These are phyloP conservation scores for Trichophaea hybrida DNA, from an alignment of 2,329 filamentous ascomycete species.

Conservation along the genomic window DNA sequence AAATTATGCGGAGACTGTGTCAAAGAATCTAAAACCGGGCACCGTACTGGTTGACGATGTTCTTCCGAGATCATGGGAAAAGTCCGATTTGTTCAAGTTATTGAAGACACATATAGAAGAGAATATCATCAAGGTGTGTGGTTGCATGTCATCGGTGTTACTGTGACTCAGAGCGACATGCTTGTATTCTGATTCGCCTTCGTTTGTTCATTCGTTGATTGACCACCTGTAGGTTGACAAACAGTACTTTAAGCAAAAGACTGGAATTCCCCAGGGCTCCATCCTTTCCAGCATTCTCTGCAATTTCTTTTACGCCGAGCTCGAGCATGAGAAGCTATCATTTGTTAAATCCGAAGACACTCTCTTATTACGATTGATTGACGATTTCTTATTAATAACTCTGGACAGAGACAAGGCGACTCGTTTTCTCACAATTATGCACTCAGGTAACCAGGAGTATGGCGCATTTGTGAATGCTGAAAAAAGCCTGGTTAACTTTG, in stretches of 20 bases:
- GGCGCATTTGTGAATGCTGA: slow-evolving; percentile 60
- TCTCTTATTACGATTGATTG: slow-evolving; percentile 67
- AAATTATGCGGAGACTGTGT: slow-evolving; percentile 24
- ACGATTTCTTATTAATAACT: slow-evolving; percentile 86
- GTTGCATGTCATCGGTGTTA: neutral
- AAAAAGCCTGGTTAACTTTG: slow-evolving; percentile 80
- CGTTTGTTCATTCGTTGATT: neutral
- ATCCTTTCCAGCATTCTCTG: slow-evolving; percentile 75
- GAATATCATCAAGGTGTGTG: slow-evolving; percentile 55
- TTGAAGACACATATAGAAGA: slow-evolving; percentile 64
- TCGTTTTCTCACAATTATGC: slow-evolving; percentile 66
- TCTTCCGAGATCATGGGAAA: slow-evolving; percentile 37
- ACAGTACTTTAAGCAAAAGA: slow-evolving; percentile 72
- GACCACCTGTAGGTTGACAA: slow-evolving; percentile 48
- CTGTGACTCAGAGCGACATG: neutral
- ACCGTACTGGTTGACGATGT: slow-evolving; percentile 65
- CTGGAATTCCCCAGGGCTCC: slow-evolving; percentile 86
- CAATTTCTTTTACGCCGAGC: slow-evolving; percentile 88
- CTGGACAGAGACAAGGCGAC: slow-evolving; percentile 51
- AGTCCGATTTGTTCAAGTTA: slow-evolving; percentile 50
- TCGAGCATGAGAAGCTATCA: slow-evolving; percentile 54
- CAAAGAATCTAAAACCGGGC: slow-evolving; percentile 39
- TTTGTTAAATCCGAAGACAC: slow-evolving; percentile 43
- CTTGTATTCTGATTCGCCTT: too few relatives aligned
- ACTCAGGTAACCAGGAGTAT: slow-evolving; percentile 60